These are phyloP conservation scores for Zygosaccharomyces pseudobailii DNA, from an alignment of 1,139 yeast species.

Conservation along the genomic window DNA sequence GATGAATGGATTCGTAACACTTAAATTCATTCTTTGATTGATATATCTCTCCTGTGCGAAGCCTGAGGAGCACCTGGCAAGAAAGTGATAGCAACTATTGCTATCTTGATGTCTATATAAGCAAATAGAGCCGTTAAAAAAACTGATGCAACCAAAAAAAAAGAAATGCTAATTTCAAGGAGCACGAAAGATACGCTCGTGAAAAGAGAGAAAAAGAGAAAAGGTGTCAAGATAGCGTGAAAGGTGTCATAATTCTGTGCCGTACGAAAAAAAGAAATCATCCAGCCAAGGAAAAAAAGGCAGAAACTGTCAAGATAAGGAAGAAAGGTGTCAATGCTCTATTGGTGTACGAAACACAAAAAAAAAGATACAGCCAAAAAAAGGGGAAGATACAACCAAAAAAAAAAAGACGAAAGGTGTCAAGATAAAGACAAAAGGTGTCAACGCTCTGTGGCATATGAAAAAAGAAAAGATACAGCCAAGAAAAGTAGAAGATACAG, in stretches of 20 bases:
- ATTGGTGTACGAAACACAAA: not conserved
- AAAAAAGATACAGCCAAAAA: slow-evolving; percentile 1
- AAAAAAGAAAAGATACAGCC: not conserved
- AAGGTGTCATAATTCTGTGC: not conserved
- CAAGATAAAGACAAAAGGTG: not conserved
- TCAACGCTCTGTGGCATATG: not conserved
- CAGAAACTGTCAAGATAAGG: not conserved
- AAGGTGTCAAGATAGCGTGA: not conserved
- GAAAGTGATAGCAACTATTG: not conserved
- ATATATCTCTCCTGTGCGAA: too few species aligned
- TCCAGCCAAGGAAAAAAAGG: not conserved
- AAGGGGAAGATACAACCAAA: slow-evolving; percentile 1
- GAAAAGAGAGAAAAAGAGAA: not conserved
- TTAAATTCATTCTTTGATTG: too few species aligned
- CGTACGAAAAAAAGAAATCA: not conserved
- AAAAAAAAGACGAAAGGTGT: not conserved
- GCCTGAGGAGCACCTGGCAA: too few species aligned
- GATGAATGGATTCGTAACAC: too few species aligned
- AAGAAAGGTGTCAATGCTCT: slow-evolving; percentile 1
- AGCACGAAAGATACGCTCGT: not conserved
- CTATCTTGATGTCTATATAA: not conserved
- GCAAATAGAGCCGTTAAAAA: not conserved
- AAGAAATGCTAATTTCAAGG: not conserved
- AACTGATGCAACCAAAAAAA: not conserved
- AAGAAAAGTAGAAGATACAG: not conserved